These are phyloP conservation scores for Sclerotinia glacialis DNA, from an alignment of 2,329 filamentous ascomycete genomes.

Conservation along the genomic window DNA sequence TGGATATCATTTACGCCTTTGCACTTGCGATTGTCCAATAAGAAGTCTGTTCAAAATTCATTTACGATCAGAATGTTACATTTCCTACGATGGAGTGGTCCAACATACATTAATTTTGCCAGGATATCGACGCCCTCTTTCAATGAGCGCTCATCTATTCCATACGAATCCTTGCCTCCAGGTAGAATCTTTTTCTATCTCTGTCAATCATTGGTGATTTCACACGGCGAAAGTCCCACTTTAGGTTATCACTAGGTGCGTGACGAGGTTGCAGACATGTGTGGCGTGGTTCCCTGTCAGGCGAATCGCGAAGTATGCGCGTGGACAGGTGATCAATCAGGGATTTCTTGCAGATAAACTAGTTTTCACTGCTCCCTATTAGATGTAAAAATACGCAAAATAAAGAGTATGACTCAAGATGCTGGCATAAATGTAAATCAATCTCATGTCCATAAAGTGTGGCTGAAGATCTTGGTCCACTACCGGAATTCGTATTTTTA, in stretches of 20 bases:
- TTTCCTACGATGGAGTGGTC: not conserved
- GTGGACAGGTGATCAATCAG: not conserved
- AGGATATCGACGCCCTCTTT: not conserved
- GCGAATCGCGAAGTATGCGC: not conserved
- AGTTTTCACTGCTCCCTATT: not conserved
- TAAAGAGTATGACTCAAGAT: not conserved
- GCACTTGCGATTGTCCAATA: not conserved
- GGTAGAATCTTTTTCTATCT: not conserved
- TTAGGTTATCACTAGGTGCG: not conserved
- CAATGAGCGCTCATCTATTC: not conserved
- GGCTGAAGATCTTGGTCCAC: not conserved
- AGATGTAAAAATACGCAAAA: not conserved
- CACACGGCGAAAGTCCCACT: not conserved
- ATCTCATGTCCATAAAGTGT: not conserved
- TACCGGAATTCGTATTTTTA: not conserved
- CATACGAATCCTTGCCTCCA: not conserved
- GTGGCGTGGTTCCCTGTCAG: not conserved
- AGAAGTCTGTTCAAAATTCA: not conserved
- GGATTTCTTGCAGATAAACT: not conserved
- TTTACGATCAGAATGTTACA: not conserved
- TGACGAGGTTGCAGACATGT: not conserved
- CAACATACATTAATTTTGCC: not conserved
- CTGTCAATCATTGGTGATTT: not conserved
- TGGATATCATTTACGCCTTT: not conserved
- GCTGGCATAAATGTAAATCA: not conserved